A percentile compares a stretch with the other conserved stretches of the same genome.
phyloP scores from a whole-genome alignment of 805 yeast genomes.

The Candida verbasci region DNA sequence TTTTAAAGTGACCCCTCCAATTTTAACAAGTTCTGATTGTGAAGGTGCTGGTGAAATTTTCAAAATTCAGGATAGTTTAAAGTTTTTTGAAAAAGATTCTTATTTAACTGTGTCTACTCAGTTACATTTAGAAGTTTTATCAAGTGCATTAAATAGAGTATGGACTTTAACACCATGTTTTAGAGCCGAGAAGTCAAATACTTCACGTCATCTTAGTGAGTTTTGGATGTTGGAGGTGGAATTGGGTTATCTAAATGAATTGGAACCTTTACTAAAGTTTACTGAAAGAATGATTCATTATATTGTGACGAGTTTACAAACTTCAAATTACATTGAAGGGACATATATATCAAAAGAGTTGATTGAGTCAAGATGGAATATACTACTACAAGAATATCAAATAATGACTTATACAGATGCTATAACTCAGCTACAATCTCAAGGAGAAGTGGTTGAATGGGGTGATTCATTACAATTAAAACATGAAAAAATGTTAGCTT shows the following conservation, averaged over 20 bases:
- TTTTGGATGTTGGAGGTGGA: conserved; percentile 99
- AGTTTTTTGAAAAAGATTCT: conserved; percentile 56
- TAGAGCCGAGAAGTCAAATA: conserved; percentile 88
- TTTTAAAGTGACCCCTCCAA: conserved; percentile 77
- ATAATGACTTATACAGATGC: conserved; percentile 76
- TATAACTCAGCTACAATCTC: conserved; percentile 40
- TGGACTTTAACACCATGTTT: conserved; percentile 92
- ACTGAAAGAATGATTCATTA: conserved; percentile 67
- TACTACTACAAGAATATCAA: conserved; percentile 57
- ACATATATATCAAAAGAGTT: conserved; percentile 21
- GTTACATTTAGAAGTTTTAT: conserved; percentile 78
- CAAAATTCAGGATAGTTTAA: conserved; percentile 34
- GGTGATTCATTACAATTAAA: conserved; percentile 76
- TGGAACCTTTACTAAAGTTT: conserved; percentile 58
- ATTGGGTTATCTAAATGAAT: conserved; percentile 56
- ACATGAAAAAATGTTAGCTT: conserved; percentile 90
- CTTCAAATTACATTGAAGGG: conserved; percentile 23
- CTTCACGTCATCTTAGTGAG: conserved; percentile 87
- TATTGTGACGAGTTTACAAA: conserved; percentile 23
- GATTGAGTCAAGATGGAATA: conserved; percentile 52
- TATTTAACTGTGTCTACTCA: conserved; percentile 89
- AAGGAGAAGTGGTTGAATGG: conserved; percentile 36
- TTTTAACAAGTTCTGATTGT: conserved; percentile 85
- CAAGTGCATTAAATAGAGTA: conserved; percentile 70
- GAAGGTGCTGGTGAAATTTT: conserved; percentile 98